These are phyloP conservation scores for Boletus edulis DNA, from an alignment of 768 basidiomycete genomes.

Conservation along the genomic window DNA sequence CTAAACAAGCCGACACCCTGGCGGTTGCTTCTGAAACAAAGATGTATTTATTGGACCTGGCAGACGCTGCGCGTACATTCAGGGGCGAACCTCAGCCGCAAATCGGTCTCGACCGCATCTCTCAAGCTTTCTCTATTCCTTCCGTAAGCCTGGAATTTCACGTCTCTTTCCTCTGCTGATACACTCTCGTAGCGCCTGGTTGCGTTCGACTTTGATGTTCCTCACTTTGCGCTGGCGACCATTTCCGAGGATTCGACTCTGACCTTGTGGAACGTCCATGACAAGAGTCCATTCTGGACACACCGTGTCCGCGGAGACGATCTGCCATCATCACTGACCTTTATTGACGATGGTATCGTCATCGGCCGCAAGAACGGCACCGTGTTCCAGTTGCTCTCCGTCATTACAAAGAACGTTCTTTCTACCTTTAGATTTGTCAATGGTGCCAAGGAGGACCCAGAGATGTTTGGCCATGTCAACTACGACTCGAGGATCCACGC, in stretches of 20 bases:
- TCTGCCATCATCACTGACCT: conserved; percentile 76
- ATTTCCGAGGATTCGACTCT: conserved; percentile 82
- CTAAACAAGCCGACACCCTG: conserved; percentile 73
- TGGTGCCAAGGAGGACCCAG: conserved; percentile 64
- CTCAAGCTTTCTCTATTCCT: conserved; percentile 64
- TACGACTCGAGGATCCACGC: conserved; percentile 86
- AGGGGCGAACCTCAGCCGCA: conserved; percentile 67
- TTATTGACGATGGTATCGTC: conserved; percentile 83
- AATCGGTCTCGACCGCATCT: conserved; percentile 65
- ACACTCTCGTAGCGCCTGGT: conserved; percentile 60
- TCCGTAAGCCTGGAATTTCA: conserved; percentile 47
- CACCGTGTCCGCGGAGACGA: conserved; percentile 80
- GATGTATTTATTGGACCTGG: conserved; percentile 74
- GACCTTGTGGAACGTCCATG: conserved; percentile 79
- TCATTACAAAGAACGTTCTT: conserved; percentile 66
- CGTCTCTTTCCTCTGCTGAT: neutral
- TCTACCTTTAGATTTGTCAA: conserved; percentile 81
- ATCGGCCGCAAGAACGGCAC: conserved; percentile 84
- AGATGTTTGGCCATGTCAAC: conserved; percentile 86
- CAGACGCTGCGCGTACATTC: conserved; percentile 56
- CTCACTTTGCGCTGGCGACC: conserved; percentile 73
- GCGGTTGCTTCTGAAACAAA: conserved; percentile 81
- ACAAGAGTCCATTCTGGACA: conserved; percentile 71
- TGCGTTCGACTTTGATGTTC: conserved; percentile 82
- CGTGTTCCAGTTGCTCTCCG: conserved; percentile 78